A percentile compares a stretch with the other conserved stretches of the same genome.
These are phyloP conservation scores for Cladophialophora yegresii DNA, from an alignment of 2,329 filamentous ascomycete genomes.

Conservation along the genomic window DNA sequence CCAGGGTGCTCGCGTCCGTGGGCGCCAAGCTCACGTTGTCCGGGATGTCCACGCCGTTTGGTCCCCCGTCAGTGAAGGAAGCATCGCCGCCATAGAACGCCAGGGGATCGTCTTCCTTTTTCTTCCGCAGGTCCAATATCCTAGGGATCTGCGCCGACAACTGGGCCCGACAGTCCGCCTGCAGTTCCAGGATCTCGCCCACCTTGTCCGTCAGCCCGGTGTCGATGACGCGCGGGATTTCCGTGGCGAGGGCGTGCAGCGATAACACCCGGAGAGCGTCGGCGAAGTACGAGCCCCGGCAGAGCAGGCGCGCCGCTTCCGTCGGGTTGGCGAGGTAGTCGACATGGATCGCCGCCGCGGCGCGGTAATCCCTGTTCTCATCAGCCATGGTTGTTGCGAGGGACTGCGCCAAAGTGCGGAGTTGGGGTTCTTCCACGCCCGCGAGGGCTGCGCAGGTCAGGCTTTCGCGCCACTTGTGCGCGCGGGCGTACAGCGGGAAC, in stretches of 20 bases:
- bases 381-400: conserved; percentile 80
- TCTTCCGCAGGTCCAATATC: conserved; percentile 75
- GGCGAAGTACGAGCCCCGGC: conserved; percentile 82
- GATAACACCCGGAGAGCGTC: conserved; percentile 81
- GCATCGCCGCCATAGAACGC: conserved; percentile 83
- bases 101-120: conserved; percentile 80
- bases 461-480: conserved; percentile 88
- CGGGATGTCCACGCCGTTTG: conserved; percentile 65
- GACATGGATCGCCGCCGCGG: conserved; percentile 75
- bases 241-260: conserved; percentile 58
- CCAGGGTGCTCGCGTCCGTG: conserved; percentile 75
- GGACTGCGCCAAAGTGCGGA: conserved; percentile 68
- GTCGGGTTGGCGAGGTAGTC: conserved; percentile 77
- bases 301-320: conserved; percentile 72
- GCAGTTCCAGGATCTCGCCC: conserved; percentile 79
- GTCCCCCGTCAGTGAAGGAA: conserved; percentile 43
- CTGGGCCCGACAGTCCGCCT: conserved; percentile 89
- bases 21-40: conserved; percentile 92
- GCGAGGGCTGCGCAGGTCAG: conserved; percentile 75
- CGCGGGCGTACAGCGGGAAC: conserved; percentile 78
- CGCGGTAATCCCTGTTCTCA: conserved; percentile 73
- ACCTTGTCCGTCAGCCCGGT: conserved; percentile 77
- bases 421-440: conserved; percentile 60
- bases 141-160: conserved; percentile 82
- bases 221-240: conserved; percentile 73